Percentiles rank a stretch among this genome's conserved stretches.
Evolutionary conservation across 257 asterid species (phyloP).

Genomic region (Haberlea rhodopensis): DNA sequence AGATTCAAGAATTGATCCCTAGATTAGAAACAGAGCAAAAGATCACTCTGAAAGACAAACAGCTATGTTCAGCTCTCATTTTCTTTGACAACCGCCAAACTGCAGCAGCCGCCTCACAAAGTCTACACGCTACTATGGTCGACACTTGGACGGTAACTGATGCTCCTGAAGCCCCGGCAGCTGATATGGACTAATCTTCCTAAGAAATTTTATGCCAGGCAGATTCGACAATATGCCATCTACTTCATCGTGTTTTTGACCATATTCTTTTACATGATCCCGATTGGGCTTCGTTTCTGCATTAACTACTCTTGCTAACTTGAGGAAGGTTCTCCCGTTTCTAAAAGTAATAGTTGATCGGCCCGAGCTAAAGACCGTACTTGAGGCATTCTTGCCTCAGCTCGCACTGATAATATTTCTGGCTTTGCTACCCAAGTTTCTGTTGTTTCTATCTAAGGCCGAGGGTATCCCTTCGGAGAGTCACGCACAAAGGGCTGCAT

Average conservation of each 20-base stretch:
- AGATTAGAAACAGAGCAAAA: constrained; percentile 72
- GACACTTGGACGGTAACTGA: constrained; percentile 74
- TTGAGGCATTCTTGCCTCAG: constrained; percentile 90
- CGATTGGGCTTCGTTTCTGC: constrained; percentile 83
- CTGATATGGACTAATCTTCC: constrained; percentile 69
- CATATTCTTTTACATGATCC: constrained; percentile 86
- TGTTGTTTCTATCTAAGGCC: constrained; percentile 73
- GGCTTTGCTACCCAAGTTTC: constrained; percentile 74
- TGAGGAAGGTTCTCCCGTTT: constrained; percentile 73
- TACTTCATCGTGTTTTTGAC: constrained; percentile 71
- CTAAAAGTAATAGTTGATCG: constrained; percentile 52
- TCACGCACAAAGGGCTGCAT: constrained; percentile 80
- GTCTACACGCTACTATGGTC: constrained; percentile 67
- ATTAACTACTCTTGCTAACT: constrained; percentile 71
- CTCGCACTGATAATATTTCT: constrained; percentile 76
- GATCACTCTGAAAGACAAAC: constrained; percentile 72
- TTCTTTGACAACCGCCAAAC: constrained; percentile 66
- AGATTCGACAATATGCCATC: constrained; percentile 48
- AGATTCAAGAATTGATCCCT: constrained; percentile 55
- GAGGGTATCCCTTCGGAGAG: constrained; percentile 84
- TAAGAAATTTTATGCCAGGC: constrained; percentile 51
- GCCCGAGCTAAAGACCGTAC: constrained; percentile 49
- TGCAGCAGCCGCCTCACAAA: constrained; percentile 85
- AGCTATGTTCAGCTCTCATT: constrained; percentile 64
- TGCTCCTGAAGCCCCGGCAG: constrained; percentile 78